phyloP scores from a whole-genome alignment of 2,329 filamentous ascomycete genomes.

The Ophiocordyceps camponoti-saundersi region DNA sequence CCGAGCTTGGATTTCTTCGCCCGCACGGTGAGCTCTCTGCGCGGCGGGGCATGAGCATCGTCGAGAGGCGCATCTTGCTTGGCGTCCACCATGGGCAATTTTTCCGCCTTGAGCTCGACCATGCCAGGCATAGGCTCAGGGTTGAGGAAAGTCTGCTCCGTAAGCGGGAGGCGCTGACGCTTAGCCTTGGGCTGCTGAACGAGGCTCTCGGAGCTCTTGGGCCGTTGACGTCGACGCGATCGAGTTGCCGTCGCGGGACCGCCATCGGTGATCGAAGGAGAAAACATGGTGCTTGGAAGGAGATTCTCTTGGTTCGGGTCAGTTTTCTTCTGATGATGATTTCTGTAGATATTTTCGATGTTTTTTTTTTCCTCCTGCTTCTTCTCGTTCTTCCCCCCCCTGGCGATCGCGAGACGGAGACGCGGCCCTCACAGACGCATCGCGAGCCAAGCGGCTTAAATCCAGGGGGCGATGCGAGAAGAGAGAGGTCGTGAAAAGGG shows the following conservation, averaged over 20 bases:
- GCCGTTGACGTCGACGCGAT: slow-evolving; percentile 44
- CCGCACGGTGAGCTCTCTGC: slow-evolving; percentile 40
- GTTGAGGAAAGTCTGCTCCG: slow-evolving; percentile 38
- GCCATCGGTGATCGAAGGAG: slow-evolving; percentile 31
- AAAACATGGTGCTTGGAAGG: slow-evolving; percentile 33
- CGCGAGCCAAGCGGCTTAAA: slow-evolving; percentile 7
- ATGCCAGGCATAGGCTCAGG: slow-evolving; percentile 34
- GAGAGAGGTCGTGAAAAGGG: neutral
- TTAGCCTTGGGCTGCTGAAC: slow-evolving; percentile 45
- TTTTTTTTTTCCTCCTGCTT: neutral
- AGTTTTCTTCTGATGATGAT: no score
- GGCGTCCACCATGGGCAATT: slow-evolving; percentile 22
- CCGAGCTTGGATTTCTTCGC: slow-evolving; percentile 45
- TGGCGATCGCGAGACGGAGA: slow-evolving; percentile 2
- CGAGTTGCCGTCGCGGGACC: slow-evolving; percentile 39
- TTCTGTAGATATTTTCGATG: neutral
- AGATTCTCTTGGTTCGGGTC: neutral
- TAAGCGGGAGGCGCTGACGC: slow-evolving; percentile 39
- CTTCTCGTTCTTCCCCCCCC: no score
- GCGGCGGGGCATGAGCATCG: slow-evolving; percentile 18
- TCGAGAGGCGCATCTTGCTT: slow-evolving; percentile 29
- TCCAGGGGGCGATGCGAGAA: slow-evolving; percentile 1
- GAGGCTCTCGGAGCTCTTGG: slow-evolving; percentile 35
- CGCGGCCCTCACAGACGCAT: slow-evolving; percentile 9
- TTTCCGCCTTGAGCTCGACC: slow-evolving; percentile 38